Base-by-base conservation (phyloP, 129 eudicot species). In the Kitagawia praeruptora region DNA sequence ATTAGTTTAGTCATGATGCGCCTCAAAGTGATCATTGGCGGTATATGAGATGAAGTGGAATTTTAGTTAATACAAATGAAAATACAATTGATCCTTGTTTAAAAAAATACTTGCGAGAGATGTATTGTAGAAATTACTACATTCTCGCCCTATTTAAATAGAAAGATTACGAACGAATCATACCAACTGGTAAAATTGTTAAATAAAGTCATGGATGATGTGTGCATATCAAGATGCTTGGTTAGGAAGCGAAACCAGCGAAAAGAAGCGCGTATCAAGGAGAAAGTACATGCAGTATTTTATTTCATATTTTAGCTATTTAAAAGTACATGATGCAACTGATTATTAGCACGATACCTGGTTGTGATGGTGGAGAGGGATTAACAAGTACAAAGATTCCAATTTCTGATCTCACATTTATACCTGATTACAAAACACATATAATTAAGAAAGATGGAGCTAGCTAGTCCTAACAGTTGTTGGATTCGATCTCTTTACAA, bases 191-290 rank as follows among this genome's bases (percentile, higher is more conserved):
- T 67, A 8, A 31, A 31, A 67, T 67, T 34, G 21, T 34, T 11
- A 11, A 12, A 67, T 31, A 67, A 67, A 9, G 11, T 27, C 39
- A 31, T 64, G 71, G 39, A 27, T 25, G 34, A 53, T 53, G 63
- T 31, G 39, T 64, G 71, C 2, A 4, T 8, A 64, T 25, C 4
- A 31, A 67, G 41, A 3, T 12, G 41, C 38, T 67, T 28, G 74
- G 4, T 31, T 69, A 70, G 14, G 75, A 37, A 39, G 45, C 42
- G 46, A 70, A 70, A 25, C 75, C 75, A 70, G 75, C 13, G 4
- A 18, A 39, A 70, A 70, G 75, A 70, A 70, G 46, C 75, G 75
- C 15, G 47, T 15, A 39, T 37, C 12, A 70, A 70, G 75, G 75
- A 70, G 75, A 39, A 70, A 70, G 45, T 39, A 70, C 47, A 70